phyloP scores from a whole-genome alignment of 306 rosid genomes.

The Mimosa pudica region DNA sequence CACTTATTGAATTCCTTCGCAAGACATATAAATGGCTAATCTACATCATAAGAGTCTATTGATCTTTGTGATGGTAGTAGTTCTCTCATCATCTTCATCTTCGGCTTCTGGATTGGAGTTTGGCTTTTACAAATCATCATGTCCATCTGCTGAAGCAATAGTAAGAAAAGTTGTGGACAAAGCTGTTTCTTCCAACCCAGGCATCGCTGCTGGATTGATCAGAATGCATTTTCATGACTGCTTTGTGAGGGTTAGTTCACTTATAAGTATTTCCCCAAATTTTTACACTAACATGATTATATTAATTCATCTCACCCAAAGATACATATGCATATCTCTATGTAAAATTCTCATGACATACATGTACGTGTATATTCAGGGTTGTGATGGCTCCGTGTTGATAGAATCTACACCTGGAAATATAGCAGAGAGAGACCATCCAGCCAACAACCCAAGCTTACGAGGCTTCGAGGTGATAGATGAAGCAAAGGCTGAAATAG shows the following conservation, averaged over 20 bases:
- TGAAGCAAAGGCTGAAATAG: slow-evolving; percentile 43
- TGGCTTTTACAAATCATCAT: background rate
- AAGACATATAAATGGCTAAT: background rate
- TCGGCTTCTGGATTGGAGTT: background rate
- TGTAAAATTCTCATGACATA: background rate
- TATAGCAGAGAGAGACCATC: slow-evolving; percentile 46
- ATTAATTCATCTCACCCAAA: too few relatives aligned
- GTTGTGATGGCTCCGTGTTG: slow-evolving; percentile 48
- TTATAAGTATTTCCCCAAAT: background rate
- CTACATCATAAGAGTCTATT: background rate
- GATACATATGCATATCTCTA: background rate
- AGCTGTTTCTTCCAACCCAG: background rate
- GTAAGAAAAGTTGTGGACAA: background rate
- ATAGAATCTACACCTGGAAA: slow-evolving; percentile 35
- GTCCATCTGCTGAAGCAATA: background rate
- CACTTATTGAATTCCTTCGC: background rate
- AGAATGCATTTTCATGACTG: slow-evolving; percentile 9
- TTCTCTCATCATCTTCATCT: background rate
- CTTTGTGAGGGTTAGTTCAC: slow-evolving; percentile 42
- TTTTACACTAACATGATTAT: background rate
- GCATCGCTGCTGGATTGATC: background rate
- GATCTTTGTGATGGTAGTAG: background rate
- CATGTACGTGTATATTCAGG: slow-evolving; percentile 20
- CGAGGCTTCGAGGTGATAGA: slow-evolving; percentile 51
- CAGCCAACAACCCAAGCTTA: slow-evolving; percentile 30